A percentile compares a stretch with the other conserved stretches of the same genome.
Evolutionary conservation across 768 basidiomycete species (phyloP).

Genomic region (Leccinum rimulosum): DNA sequence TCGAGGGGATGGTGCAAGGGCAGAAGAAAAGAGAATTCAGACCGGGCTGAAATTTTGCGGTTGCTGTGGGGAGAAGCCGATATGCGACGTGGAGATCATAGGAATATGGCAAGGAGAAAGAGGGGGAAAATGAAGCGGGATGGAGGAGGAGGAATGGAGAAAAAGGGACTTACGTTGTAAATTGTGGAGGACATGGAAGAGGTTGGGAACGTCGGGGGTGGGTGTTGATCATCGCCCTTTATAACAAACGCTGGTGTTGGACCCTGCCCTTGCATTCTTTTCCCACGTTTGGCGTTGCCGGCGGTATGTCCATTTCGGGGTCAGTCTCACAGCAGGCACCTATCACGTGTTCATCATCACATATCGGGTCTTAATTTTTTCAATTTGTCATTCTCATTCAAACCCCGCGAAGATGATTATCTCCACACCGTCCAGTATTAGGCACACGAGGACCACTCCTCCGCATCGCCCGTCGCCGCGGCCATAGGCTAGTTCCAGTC

Average conservation of each 20-base stretch:
- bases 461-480: conserved; percentile 2
- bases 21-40: conserved; percentile 3
- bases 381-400: conserved; percentile 9
- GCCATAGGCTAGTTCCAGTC: not conserved
- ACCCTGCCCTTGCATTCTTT: conserved; percentile 34
- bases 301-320: conserved; percentile 32
- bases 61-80: conserved; percentile 1
- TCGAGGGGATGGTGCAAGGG: not conserved
- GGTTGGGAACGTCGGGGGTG: conserved; percentile 37
- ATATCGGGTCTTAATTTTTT: conserved; percentile 19
- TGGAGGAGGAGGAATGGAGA: not conserved
- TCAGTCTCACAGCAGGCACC: conserved; percentile 25
- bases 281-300: conserved; percentile 37
- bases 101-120: not conserved
- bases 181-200: conserved; percentile 38
- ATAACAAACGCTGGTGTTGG: conserved; percentile 35
- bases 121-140: not conserved
- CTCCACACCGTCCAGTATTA: conserved; percentile 3
- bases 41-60: conserved; percentile 27
- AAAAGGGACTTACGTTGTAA: conserved; percentile 34
- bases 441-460: conserved; percentile 2
- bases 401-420: conserved; percentile 27
- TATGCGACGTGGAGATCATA: not conserved
- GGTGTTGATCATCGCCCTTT: conserved; percentile 41
- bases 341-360: conserved; percentile 25